Percentiles rank a stretch among this genome's conserved stretches.
These are phyloP conservation scores for Lolium perenne DNA, from an alignment of 176 grass and related monocot genomes.

Conservation along the genomic window DNA sequence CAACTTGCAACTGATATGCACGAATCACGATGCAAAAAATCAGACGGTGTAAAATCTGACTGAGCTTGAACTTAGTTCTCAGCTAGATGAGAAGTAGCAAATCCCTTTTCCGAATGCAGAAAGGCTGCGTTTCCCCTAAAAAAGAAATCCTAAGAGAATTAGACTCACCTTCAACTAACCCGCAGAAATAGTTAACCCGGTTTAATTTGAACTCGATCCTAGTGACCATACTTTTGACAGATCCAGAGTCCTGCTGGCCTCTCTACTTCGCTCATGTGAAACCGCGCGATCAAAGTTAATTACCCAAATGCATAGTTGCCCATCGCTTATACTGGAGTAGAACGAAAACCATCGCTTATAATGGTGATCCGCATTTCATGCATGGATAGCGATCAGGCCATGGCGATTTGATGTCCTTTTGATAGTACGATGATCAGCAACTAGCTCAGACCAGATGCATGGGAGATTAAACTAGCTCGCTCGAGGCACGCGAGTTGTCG, in stretches of 20 bases:
- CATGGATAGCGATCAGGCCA: conserved; percentile 2
- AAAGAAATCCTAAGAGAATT: too few species aligned
- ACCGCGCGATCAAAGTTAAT: background rate
- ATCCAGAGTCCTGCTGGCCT: background rate
- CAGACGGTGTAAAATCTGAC: too few species aligned
- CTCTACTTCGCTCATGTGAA: background rate
- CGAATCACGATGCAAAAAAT: too few species aligned
- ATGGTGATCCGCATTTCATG: conserved; percentile 4
- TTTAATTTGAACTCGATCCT: background rate
- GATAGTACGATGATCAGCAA: conserved; percentile 17
- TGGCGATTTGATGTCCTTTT: conserved; percentile 27
- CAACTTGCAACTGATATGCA: too few species aligned
- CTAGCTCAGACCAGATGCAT: conserved; percentile 1
- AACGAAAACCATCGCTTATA: too few species aligned
- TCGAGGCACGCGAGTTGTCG: conserved; percentile 21
- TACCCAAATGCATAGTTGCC: background rate
- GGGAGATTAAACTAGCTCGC: background rate
- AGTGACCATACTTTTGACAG: background rate
- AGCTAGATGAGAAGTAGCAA: too few species aligned
- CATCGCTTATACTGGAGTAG: too few species aligned
- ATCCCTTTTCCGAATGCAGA: too few species aligned
- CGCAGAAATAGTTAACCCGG: background rate
- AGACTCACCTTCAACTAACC: background rate
- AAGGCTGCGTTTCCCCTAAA: too few species aligned
- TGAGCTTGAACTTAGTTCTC: too few species aligned